Percentiles rank a stretch among this genome's conserved stretches.
Evolutionary conservation across 306 rosid species (phyloP).

Genomic region (Gillenia trifoliata): DNA sequence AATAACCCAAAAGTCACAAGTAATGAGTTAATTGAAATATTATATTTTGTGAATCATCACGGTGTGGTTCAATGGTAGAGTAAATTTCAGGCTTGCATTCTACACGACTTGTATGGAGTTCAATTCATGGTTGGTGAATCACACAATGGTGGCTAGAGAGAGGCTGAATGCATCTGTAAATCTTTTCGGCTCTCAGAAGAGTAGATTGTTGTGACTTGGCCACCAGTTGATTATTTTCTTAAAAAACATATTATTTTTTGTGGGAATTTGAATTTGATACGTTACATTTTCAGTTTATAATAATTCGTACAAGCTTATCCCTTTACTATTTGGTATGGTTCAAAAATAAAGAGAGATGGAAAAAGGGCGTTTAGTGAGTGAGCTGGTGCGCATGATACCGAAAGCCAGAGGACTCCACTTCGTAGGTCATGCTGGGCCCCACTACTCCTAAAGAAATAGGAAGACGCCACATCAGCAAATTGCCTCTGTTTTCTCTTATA

Average conservation of each 20-base stretch:
- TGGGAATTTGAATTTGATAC: neutral
- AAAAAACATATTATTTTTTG: neutral
- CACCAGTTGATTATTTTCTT: too few relatives aligned
- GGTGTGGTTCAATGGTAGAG: too few relatives aligned
- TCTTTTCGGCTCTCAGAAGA: too few relatives aligned
- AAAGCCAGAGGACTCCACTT: conserved; percentile 40
- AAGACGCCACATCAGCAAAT: neutral
- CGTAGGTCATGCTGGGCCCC: neutral
- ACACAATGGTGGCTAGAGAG: too few relatives aligned
- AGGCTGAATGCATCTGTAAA: too few relatives aligned
- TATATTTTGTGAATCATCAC: too few relatives aligned
- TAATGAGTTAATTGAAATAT: neutral
- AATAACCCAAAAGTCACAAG: neutral
- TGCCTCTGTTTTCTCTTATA: neutral
- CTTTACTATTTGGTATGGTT: neutral
- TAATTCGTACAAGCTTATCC: neutral
- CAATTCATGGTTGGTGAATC: too few relatives aligned
- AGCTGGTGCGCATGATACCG: conserved; percentile 78
- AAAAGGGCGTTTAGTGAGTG: conserved; percentile 9
- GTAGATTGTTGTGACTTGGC: too few relatives aligned
- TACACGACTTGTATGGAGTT: too few relatives aligned
- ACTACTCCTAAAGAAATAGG: conserved; percentile 19
- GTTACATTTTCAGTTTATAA: neutral
- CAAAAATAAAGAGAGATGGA: neutral
- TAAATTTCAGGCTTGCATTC: too few relatives aligned